Conservation (phyloP, 345 rosid genomes). For the Eucalyptus tenuipes region DNA sequence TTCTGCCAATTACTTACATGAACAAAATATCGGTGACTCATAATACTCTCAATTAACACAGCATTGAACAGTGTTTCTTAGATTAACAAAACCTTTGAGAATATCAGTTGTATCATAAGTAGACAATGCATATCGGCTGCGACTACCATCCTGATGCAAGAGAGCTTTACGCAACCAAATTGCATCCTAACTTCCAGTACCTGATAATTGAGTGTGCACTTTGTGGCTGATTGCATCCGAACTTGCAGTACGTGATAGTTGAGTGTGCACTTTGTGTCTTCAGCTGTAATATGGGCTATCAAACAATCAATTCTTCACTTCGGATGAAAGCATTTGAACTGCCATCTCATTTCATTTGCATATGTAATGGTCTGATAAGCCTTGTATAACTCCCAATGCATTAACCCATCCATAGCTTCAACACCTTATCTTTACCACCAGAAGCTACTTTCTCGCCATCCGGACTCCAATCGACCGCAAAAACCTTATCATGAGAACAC, state of each 20-base stretch:
- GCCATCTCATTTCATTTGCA: not conserved
- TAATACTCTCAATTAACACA: not conserved
- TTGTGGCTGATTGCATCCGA: not conserved
- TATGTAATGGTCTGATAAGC: not conserved
- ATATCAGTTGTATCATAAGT: not conserved
- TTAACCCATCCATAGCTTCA: constrained; percentile 95
- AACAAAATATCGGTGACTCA: not conserved
- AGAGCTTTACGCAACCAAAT: not conserved
- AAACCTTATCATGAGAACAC: constrained; percentile 27
- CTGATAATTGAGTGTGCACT: not conserved
- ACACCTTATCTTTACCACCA: constrained; percentile 81
- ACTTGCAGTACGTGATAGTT: not conserved
- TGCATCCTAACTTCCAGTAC: not conserved
- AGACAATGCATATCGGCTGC: not conserved
- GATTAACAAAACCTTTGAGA: not conserved
- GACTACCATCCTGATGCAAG: not conserved
- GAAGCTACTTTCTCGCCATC: constrained; percentile 98
- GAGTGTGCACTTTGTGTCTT: not conserved
- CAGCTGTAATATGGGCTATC: not conserved
- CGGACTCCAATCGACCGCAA: constrained; percentile 98
- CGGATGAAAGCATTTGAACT: not conserved
- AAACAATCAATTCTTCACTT: not conserved
- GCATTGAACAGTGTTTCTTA: not conserved
- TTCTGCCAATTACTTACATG: not conserved
- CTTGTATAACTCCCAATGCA: not conserved